Conservation (phyloP, 108 stramenopile genomes). For the Mediolabrus comicus region DNA sequence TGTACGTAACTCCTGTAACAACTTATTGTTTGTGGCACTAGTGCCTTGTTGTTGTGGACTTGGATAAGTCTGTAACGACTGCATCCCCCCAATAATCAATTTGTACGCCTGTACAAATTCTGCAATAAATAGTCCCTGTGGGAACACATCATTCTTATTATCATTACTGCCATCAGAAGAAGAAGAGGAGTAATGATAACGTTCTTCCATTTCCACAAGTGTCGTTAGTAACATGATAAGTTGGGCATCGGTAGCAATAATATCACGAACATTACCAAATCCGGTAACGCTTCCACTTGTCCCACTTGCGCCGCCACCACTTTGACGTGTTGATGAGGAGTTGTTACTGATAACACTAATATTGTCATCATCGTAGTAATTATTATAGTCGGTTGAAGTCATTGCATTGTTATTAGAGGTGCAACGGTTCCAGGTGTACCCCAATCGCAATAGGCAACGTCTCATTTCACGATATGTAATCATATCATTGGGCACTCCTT, state of each 20-base stretch:
- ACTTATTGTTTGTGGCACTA: neutral
- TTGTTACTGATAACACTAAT: conserved; percentile 23
- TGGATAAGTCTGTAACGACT: conserved; percentile 29
- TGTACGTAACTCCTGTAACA: conserved; percentile 7
- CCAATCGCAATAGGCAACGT: conserved; percentile 35
- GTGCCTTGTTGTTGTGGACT: neutral
- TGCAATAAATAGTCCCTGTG: conserved; percentile 23
- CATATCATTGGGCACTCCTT: conserved; percentile 20
- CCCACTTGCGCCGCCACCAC: conserved; percentile 2
- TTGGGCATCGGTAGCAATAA: conserved; percentile 41
- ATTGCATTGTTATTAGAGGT: neutral
- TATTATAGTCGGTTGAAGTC: neutral
- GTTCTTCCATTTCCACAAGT: conserved; percentile 39
- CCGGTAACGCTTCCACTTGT: neutral
- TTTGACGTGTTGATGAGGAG: conserved; percentile 21
- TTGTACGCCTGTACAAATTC: conserved; percentile 45
- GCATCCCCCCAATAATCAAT: conserved; percentile 45
- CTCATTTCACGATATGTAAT: conserved; percentile 41
- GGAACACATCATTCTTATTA: conserved; percentile 1
- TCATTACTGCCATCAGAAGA: conserved; percentile 5
- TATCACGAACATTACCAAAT: conserved; percentile 13
- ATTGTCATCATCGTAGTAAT: conserved; percentile 34
- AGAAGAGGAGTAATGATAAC: neutral
- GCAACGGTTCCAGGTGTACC: conserved; percentile 44
- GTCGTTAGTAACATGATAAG: conserved; percentile 43